A percentile compares a stretch with the other conserved stretches of the same genome.
Evolutionary conservation across 83 land plant genomes (phyloP).

Genomic region (Diphasiastrum complanatum): DNA sequence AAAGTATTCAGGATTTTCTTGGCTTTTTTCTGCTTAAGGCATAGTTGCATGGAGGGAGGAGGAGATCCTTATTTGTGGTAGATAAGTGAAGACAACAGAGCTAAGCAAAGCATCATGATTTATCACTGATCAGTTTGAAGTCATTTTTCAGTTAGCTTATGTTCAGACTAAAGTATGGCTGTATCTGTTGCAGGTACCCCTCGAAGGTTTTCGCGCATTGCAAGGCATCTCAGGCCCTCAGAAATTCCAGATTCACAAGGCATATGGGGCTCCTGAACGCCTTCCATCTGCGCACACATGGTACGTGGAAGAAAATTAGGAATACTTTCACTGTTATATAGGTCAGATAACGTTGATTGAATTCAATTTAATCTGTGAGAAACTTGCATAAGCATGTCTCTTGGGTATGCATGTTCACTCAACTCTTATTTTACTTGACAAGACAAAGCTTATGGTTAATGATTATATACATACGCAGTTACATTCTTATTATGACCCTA

Average conservation of each 20-base stretch:
- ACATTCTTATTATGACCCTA: background rate
- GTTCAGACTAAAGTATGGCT: background rate
- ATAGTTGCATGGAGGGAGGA: no score
- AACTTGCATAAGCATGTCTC: background rate
- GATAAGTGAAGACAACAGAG: no score
- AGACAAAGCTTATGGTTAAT: background rate
- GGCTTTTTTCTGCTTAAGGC: no score
- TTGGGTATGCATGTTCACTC: background rate
- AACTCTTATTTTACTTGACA: no score
- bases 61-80: no score
- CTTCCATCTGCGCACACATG: conserved; percentile 99
- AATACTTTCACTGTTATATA: background rate
- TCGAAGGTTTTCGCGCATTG: conserved; percentile 94
- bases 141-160: background rate
- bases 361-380: background rate
- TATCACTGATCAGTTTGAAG: background rate
- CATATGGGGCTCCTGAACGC: conserved; percentile 91
- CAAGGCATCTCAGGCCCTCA: conserved; percentile 99
- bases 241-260: conserved; percentile 97
- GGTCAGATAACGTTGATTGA: background rate
- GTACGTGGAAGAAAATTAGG: conserved; percentile 42
- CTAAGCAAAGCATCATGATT: background rate
- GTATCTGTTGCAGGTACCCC: conserved; percentile 61
- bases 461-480: background rate
- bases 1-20: no score